Evolutionary conservation across 495 filamentous ascomycete species (phyloP).

Genomic region (Rhypophila decipiens): DNA sequence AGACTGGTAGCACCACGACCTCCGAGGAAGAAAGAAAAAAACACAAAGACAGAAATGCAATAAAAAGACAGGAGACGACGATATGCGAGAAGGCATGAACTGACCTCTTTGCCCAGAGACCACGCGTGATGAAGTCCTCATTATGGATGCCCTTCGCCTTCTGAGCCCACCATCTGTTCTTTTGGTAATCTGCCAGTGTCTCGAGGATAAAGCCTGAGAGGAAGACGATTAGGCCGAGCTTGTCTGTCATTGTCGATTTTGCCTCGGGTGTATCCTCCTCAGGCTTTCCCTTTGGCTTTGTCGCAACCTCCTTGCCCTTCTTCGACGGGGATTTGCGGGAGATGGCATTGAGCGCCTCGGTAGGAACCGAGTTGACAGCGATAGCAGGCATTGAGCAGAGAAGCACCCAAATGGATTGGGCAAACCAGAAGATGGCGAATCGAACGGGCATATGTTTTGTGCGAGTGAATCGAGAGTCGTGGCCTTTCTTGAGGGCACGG

Average conservation of each 20-base stretch:
- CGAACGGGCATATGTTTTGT: conserved; percentile 47
- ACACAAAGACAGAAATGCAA: no score
- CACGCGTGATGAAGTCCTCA: conserved; percentile 54
- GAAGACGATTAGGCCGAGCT: conserved; percentile 50
- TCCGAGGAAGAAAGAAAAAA: no score
- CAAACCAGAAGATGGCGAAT: conserved; percentile 51
- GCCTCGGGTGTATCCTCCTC: no score
- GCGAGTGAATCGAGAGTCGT: conserved; percentile 54
- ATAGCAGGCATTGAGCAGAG: conserved; percentile 55
- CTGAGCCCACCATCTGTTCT: conserved; percentile 47
- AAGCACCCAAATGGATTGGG: conserved; percentile 56
- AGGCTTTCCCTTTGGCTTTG: no score
- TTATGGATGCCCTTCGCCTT: conserved; percentile 54
- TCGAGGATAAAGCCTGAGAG: conserved; percentile 51
- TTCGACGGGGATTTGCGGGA: no score
- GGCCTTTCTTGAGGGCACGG: conserved; percentile 47
- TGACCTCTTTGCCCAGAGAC: conserved; percentile 49
- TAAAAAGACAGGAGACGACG: no score
- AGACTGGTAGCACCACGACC: no score
- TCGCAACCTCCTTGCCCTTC: conserved; percentile 23
- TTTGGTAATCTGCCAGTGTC: conserved; percentile 52
- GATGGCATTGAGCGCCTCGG: conserved; percentile 16
- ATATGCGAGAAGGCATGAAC: no score
- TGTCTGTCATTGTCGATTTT: conserved; percentile 44
- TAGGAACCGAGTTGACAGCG: conserved; percentile 49